phyloP scores from a whole-genome alignment of 768 basidiomycete genomes.

The Termitomyces sp. region DNA sequence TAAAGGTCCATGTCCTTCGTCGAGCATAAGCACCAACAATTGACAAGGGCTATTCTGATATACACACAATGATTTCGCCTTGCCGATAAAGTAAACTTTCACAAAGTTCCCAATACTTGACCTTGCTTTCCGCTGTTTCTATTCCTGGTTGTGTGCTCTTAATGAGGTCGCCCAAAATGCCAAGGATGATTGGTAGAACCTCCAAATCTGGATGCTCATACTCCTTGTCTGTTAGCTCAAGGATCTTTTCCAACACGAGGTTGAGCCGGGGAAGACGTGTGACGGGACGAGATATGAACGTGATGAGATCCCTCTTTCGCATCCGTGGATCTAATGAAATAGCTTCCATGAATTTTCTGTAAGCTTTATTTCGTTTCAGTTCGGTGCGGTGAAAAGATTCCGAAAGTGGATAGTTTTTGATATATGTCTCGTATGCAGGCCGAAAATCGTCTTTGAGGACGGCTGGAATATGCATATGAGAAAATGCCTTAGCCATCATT shows the following conservation, averaged over 20 bases:
- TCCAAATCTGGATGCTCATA: constrained; percentile 75
- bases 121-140: constrained; percentile 84
- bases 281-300: constrained; percentile 81
- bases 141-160: constrained; percentile 90
- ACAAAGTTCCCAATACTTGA: constrained; percentile 78
- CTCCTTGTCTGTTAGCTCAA: constrained; percentile 60
- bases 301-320: constrained; percentile 71
- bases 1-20: constrained; percentile 77
- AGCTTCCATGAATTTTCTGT: constrained; percentile 60
- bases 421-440: constrained; percentile 70
- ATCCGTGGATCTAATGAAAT: constrained; percentile 59
- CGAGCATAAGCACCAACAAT: background rate
- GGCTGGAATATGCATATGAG: constrained; percentile 22
- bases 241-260: constrained; percentile 65
- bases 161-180: constrained; percentile 63
- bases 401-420: constrained; percentile 84
- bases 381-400: constrained; percentile 80
- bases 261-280: constrained; percentile 82
- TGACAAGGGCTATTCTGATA: background rate
- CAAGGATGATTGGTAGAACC: constrained; percentile 64
- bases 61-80: constrained; percentile 76
- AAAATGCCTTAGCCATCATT: background rate
- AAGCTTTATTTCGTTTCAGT: constrained; percentile 58
- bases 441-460: constrained; percentile 47
- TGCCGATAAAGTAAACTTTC: constrained; percentile 70